Conservation (phyloP, 805 yeast genomes). For the Yamadazyma phyllophila region DNA sequence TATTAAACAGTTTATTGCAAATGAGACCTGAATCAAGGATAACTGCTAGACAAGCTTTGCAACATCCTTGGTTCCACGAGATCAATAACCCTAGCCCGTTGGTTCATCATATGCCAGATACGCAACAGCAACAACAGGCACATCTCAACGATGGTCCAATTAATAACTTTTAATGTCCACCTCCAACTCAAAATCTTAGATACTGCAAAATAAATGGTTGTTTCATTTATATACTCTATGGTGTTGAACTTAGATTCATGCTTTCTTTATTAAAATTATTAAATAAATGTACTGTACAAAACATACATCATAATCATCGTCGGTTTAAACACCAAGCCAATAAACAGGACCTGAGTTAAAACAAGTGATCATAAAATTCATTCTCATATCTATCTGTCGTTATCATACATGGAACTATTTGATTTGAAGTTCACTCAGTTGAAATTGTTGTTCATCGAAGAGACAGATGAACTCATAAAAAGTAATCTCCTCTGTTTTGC, state of each 20-base stretch:
- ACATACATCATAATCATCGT: constrained; percentile 9
- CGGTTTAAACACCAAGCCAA: not conserved
- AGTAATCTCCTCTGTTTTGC: constrained; percentile 47
- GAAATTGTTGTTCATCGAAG: constrained; percentile 1
- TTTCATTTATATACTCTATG: not conserved
- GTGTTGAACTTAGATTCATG: not conserved
- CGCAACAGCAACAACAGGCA: constrained; percentile 17
- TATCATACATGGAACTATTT: constrained; percentile 1
- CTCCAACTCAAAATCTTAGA: not conserved
- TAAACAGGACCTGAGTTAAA: not conserved
- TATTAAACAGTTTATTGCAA: constrained; percentile 57
- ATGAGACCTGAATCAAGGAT: constrained; percentile 62
- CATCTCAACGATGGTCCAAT: constrained; percentile 21
- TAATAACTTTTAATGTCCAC: constrained; percentile 7
- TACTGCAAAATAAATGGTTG: not conserved
- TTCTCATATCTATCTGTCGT: constrained; percentile 4
- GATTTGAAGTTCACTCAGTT: not conserved
- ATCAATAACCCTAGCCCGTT: constrained; percentile 45
- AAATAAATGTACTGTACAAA: constrained; percentile 13
- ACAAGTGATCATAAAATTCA: not conserved
- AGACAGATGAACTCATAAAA: constrained; percentile 20
- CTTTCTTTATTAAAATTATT: constrained; percentile 9
- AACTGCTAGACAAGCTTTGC: constrained; percentile 59
- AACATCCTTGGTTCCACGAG: constrained; percentile 82
- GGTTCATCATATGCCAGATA: constrained; percentile 27